phyloP scores from a whole-genome alignment of 495 filamentous ascomycete genomes.

The Arthonia radiata region DNA sequence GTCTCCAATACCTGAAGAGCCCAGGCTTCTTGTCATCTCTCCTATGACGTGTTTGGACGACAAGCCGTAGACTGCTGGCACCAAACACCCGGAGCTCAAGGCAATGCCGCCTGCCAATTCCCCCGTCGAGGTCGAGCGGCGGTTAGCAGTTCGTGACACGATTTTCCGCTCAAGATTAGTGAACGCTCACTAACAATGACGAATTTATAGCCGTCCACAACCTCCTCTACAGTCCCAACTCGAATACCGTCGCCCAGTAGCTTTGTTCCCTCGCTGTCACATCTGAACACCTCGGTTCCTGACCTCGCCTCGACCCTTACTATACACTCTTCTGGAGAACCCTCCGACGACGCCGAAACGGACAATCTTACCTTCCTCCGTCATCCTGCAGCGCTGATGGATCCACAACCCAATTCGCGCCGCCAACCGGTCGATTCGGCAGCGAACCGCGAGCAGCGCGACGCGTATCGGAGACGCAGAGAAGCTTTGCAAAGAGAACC shows the following conservation, averaged over 20 bases:
- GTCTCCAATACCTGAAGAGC: too few species aligned
- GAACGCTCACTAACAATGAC: neutral
- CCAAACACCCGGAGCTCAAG: too few species aligned
- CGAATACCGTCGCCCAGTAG: conserved; percentile 9
- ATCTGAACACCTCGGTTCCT: conserved; percentile 20
- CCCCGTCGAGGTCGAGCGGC: conserved; percentile 7
- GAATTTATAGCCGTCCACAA: conserved; percentile 1
- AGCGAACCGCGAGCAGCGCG: conserved; percentile 2
- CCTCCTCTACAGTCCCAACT: conserved; percentile 14
- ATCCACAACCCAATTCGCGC: conserved; percentile 5
- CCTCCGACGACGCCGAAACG: conserved; percentile 29
- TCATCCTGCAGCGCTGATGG: conserved; percentile 12
- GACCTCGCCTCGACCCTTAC: conserved; percentile 21
- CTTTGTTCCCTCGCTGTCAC: conserved; percentile 12
- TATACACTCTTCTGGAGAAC: too few species aligned
- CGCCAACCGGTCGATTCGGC: conserved; percentile 4
- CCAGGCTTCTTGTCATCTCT: too few species aligned
- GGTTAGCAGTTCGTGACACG: too few species aligned
- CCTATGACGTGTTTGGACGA: too few species aligned
- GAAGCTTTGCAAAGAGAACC: neutral
- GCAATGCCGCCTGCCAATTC: conserved; percentile 16
- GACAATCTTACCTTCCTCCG: conserved; percentile 36
- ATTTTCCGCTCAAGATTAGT: too few species aligned
- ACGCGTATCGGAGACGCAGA: neutral
- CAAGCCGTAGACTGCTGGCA: too few species aligned